Evolutionary conservation across 495 filamentous ascomycete genomes (phyloP).

Genomic region (Lasiosphaeria hispida): DNA sequence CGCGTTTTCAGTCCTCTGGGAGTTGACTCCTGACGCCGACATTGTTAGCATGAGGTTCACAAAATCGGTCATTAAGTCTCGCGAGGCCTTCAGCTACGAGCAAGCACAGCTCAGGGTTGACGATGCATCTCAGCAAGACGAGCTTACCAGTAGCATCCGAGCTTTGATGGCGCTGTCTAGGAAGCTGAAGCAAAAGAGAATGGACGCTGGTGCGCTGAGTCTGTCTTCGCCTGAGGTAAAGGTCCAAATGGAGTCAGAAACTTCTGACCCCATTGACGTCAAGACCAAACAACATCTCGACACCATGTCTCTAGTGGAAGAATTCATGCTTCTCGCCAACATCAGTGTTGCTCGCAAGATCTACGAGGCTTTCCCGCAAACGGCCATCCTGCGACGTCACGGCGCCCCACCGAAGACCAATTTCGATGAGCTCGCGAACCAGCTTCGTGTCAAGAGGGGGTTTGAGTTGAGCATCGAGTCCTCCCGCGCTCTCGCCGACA

Average conservation of each 20-base stretch:
- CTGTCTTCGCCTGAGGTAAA: constrained; percentile 94
- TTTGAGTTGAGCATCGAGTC: constrained; percentile 77
- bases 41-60: constrained; percentile 81
- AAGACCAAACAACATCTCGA: constrained; percentile 92
- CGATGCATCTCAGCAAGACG: constrained; percentile 78
- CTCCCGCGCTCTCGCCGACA: constrained; percentile 86
- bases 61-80: constrained; percentile 97
- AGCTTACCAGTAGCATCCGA: constrained; percentile 87
- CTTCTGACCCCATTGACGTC: constrained; percentile 92
- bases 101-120: constrained; percentile 92
- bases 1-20: constrained; percentile 94
- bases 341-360: constrained; percentile 86
- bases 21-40: constrained; percentile 79
- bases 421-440: constrained; percentile 89
- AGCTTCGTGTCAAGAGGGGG: constrained; percentile 79
- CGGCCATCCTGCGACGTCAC: constrained; percentile 88
- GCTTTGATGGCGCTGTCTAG: constrained; percentile 83
- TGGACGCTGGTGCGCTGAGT: constrained; percentile 92
- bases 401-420: constrained; percentile 88
- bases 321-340: constrained; percentile 99
- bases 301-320: constrained; percentile 96
- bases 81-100: constrained; percentile 97
- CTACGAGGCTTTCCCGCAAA: constrained; percentile 87
- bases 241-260: constrained; percentile 89
- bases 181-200: constrained; percentile 90